Evolutionary conservation across 208 protist genomes (phyloP).

Genomic region (Herpetomonas samuelpessoai): DNA sequence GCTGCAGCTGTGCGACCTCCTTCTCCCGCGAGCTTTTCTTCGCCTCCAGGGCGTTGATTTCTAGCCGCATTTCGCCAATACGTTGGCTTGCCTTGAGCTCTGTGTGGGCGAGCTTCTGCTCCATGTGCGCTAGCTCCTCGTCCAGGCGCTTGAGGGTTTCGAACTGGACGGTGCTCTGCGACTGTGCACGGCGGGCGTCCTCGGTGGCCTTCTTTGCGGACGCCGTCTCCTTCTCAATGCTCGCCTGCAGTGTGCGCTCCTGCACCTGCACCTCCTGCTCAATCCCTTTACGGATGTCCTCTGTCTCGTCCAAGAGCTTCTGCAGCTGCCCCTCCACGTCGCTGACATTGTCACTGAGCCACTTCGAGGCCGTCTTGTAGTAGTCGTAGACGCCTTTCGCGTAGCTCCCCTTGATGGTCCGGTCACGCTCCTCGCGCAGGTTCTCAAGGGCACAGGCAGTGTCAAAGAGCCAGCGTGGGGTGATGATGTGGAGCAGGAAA

Average conservation of each 20-base stretch:
- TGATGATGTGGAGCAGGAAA: conserved; percentile 75
- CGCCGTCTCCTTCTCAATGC: conserved; percentile 33
- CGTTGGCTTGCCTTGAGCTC: conserved; percentile 57
- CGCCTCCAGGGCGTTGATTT: conserved; percentile 66
- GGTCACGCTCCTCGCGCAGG: conserved; percentile 47
- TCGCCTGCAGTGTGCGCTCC: conserved; percentile 32
- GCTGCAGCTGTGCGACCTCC: conserved; percentile 56
- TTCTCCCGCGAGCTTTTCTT: conserved; percentile 41
- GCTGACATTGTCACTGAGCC: conserved; percentile 55
- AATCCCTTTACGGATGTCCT: conserved; percentile 52
- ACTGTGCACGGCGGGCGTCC: conserved; percentile 40
- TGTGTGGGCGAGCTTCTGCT: conserved; percentile 48
- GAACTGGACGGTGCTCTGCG: conserved; percentile 31
- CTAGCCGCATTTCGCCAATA: conserved; percentile 69
- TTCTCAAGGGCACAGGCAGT: conserved; percentile 57
- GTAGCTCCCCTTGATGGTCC: conserved; percentile 54
- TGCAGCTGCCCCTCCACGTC: conserved; percentile 45
- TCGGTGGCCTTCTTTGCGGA: conserved; percentile 29
- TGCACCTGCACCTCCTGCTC: conserved; percentile 40
- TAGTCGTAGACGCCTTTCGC: conserved; percentile 69
- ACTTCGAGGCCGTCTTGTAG: conserved; percentile 48
- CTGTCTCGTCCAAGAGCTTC: conserved; percentile 57
- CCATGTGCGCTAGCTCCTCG: conserved; percentile 41
- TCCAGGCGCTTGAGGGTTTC: conserved; percentile 60
- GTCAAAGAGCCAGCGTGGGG: conserved; percentile 79